These are phyloP conservation scores for Mycena latifolia DNA, from an alignment of 768 basidiomycete genomes.

Conservation along the genomic window DNA sequence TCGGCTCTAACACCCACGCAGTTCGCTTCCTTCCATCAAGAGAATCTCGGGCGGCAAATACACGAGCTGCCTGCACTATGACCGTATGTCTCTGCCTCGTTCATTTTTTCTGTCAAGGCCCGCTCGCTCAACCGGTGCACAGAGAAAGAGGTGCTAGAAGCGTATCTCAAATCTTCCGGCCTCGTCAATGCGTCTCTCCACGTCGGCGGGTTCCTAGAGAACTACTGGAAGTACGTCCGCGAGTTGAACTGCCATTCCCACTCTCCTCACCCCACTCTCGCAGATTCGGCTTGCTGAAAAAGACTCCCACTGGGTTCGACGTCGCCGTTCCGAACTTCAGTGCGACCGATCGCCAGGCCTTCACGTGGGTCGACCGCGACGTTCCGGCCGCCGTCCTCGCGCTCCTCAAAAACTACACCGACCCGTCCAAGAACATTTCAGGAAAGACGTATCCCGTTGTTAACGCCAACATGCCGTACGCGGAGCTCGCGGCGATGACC, in stretches of 20 bases:
- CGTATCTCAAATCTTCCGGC: background rate
- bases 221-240: background rate
- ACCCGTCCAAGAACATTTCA: background rate
- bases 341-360: background rate
- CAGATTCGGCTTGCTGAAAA: too few relatives aligned
- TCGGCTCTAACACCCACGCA: too few relatives aligned
- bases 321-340: background rate
- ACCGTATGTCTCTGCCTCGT: too few relatives aligned
- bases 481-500: too few relatives aligned
- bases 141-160: background rate
- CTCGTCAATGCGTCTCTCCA: slow-evolving; percentile 6
- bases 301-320: background rate
- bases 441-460: slow-evolving; percentile 1
- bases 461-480: too few relatives aligned
- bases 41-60: too few relatives aligned
- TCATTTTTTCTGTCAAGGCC: too few relatives aligned
- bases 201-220: slow-evolving; percentile 6
- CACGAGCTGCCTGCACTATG: too few relatives aligned
- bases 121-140: too few relatives aligned
- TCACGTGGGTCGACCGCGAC: slow-evolving; percentile 7
- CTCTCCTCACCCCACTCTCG: background rate
- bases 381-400: slow-evolving; percentile 9
- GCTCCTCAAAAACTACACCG: slow-evolving; percentile 2
- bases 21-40: too few relatives aligned
- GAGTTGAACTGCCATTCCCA: too few relatives aligned